Evolutionary conservation across 805 yeast genomes (phyloP).

Genomic region (Yamadazyma tumulicola): DNA sequence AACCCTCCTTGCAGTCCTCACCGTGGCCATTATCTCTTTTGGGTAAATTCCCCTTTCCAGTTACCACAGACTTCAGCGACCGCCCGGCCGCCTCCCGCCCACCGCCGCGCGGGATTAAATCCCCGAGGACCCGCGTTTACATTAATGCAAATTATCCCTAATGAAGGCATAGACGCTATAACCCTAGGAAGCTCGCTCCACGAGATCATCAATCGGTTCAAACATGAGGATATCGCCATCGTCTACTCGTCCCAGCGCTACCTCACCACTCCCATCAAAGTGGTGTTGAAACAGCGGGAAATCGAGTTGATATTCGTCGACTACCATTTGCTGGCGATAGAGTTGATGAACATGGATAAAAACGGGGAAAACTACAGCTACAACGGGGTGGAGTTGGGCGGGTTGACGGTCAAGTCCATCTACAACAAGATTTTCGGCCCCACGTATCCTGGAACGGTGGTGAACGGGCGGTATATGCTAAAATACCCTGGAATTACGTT

Average conservation of each 20-base stretch:
- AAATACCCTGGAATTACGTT: constrained; percentile 58
- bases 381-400: constrained; percentile 26
- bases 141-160: constrained; percentile 23
- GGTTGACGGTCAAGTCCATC: constrained; percentile 34
- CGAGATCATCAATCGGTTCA: constrained; percentile 22
- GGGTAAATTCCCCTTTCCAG: no score
- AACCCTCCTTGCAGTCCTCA: no score
- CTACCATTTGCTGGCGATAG: constrained; percentile 26
- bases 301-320: constrained; percentile 27
- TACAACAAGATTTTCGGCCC: constrained; percentile 62
- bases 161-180: constrained; percentile 31
- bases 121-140: no score
- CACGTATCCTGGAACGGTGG: constrained; percentile 51
- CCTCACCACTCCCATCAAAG: constrained; percentile 26
- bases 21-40: no score
- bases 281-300: constrained; percentile 13
- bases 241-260: constrained; percentile 25
- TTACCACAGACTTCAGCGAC: no score
- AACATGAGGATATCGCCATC: constrained; percentile 23
- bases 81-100: no score
- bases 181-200: constrained; percentile 29
- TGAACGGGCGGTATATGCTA: constrained; percentile 34
- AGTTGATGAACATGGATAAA: constrained; percentile 15
- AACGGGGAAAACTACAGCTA: constrained; percentile 14
- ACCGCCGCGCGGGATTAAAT: no score